phyloP scores from a whole-genome alignment of 106 monocot genomes.

The Dactylorhiza incarnata region DNA sequence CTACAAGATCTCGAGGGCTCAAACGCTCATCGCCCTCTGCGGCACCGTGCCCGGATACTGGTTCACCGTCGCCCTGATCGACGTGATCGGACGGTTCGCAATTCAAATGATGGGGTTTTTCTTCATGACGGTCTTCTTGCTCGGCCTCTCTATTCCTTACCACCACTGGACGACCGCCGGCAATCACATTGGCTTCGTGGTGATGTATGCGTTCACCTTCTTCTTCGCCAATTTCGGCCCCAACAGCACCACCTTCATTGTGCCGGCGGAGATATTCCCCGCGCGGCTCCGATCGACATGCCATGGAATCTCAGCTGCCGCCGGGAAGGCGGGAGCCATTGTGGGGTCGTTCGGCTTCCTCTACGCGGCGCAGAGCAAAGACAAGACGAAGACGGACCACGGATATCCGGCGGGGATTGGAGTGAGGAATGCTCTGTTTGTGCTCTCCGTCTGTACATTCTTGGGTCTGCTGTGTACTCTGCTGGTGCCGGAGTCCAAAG shows the following conservation, averaged over 20 bases:
- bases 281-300: conserved; percentile 41
- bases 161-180: conserved; percentile 12
- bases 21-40: conserved; percentile 54
- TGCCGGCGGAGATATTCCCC: conserved; percentile 55
- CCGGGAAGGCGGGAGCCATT: conserved; percentile 49
- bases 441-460: conserved; percentile 31
- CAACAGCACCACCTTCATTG: conserved; percentile 51
- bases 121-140: conserved; percentile 25
- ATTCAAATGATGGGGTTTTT: conserved; percentile 42
- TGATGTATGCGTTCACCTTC: conserved; percentile 43
- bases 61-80: conserved; percentile 64
- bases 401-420: conserved; percentile 43
- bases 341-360: conserved; percentile 36
- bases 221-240: conserved; percentile 69
- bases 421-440: conserved; percentile 37
- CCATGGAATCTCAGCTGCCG: conserved; percentile 43
- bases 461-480: conserved; percentile 37
- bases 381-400: conserved; percentile 21
- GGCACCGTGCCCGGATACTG: conserved; percentile 77
- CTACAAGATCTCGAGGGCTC: conserved; percentile 51
- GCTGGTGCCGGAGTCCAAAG: conserved; percentile 37
- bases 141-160: conserved; percentile 12
- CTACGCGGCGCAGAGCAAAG: conserved; percentile 28
- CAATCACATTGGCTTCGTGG: conserved; percentile 29
- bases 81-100: conserved; percentile 40